Conservation (phyloP, 495 filamentous ascomycete species). For the Annulohypoxylon bovei region DNA sequence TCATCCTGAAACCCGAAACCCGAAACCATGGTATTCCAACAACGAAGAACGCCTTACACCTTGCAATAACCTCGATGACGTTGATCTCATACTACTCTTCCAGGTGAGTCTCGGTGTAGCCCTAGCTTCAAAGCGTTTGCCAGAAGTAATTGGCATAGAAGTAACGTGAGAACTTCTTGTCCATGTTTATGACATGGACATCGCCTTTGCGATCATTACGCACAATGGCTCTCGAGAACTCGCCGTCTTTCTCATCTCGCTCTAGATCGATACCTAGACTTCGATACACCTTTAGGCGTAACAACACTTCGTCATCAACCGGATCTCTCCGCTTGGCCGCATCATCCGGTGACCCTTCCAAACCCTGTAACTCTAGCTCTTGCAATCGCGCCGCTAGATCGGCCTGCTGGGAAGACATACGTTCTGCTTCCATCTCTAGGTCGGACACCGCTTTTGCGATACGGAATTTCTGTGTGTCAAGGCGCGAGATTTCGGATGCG, state of each 20-base stretch:
- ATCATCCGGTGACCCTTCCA: constrained; percentile 64
- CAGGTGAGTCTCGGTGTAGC: not conserved
- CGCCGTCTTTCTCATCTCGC: constrained; percentile 76
- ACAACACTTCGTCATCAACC: constrained; percentile 63
- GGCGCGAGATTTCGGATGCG: constrained; percentile 79
- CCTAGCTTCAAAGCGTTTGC: constrained; percentile 74
- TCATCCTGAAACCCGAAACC: not conserved
- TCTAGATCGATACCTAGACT: constrained; percentile 91
- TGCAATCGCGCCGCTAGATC: constrained; percentile 78
- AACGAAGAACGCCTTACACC: constrained; percentile 32
- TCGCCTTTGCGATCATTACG: constrained; percentile 88
- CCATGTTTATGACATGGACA: constrained; percentile 93
- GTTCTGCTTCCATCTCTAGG: constrained; percentile 89
- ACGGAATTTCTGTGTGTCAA: constrained; percentile 94
- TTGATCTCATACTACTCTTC: not conserved
- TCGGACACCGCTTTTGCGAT: constrained; percentile 88
- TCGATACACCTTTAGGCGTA: constrained; percentile 91
- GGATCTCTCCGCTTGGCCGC: constrained; percentile 45
- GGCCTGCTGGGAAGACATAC: constrained; percentile 82
- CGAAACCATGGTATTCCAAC: constrained; percentile 37
- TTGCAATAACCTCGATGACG: constrained; percentile 9
- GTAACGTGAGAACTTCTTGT: constrained; percentile 87
- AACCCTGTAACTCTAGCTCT: constrained; percentile 83
- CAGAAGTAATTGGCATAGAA: constrained; percentile 98
- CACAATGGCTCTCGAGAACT: constrained; percentile 86